Evolutionary conservation across 257 asterid genomes (phyloP).

Genomic region (Perilla frutescens): DNA sequence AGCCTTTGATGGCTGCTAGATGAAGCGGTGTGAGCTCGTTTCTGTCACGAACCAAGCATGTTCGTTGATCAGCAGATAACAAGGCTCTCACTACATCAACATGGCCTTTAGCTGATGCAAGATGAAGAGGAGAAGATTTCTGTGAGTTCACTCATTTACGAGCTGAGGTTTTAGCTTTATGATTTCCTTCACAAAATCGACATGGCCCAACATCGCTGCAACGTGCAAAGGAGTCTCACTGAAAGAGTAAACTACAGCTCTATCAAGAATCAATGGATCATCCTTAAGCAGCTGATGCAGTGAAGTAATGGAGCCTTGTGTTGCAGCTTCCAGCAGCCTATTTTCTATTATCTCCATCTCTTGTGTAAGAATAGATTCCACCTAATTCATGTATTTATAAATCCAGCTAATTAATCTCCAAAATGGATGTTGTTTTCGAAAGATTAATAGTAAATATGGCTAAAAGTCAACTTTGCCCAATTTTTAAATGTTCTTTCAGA

Average conservation of each 20-base stretch:
- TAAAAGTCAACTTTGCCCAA: too few relatives aligned
- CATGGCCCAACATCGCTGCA: conserved; percentile 41
- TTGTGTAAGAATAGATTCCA: background rate
- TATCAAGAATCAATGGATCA: conserved; percentile 42
- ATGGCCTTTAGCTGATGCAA: conserved; percentile 43
- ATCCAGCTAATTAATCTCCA: too few relatives aligned
- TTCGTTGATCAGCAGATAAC: conserved; percentile 12
- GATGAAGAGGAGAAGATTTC: conserved; percentile 45
- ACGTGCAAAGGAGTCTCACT: conserved; percentile 42
- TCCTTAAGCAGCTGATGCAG: conserved; percentile 32
- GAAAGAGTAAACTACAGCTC: conserved; percentile 19
- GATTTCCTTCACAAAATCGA: conserved; percentile 34
- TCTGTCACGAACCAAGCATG: conserved; percentile 37
- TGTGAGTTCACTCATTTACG: conserved; percentile 34
- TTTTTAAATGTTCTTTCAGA: too few relatives aligned
- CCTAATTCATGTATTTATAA: too few relatives aligned
- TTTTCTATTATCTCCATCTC: conserved; percentile 28
- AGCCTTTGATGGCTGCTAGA: conserved; percentile 48
- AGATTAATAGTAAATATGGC: too few relatives aligned
- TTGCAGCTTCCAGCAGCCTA: conserved; percentile 39
- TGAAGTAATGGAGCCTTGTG: conserved; percentile 23
- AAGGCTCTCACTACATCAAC: conserved; percentile 32
- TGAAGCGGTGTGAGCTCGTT: conserved; percentile 50
- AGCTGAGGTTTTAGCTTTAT: conserved; percentile 27
- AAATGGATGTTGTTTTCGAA: too few relatives aligned